phyloP scores from a whole-genome alignment of 2,329 filamentous ascomycete genomes.

The Pseudodiploospora longispora region DNA sequence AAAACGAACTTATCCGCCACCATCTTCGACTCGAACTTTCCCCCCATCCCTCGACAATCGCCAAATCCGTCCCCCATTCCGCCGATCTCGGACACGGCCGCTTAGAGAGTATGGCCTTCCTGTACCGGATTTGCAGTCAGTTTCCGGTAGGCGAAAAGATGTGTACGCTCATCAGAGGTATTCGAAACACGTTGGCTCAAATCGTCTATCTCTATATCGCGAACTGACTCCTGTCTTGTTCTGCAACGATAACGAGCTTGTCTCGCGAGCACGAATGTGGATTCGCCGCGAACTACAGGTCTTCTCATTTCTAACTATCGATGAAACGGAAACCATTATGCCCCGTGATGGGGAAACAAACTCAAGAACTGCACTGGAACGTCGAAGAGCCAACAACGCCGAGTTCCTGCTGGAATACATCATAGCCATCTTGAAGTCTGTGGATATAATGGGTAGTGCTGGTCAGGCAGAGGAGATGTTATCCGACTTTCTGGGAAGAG shows the following conservation, averaged over 20 bases:
- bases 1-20: constrained; percentile 4
- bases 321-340: constrained; percentile 15
- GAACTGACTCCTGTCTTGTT: constrained; percentile 65
- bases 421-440: constrained; percentile 70
- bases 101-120: neutral
- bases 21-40: neutral
- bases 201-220: constrained; percentile 65
- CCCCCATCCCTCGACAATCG: neutral
- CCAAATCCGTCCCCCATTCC: neutral
- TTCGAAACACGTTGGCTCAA: constrained; percentile 76
- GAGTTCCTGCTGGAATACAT: constrained; percentile 86
- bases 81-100: constrained; percentile 6
- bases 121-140: constrained; percentile 5
- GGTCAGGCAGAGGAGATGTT: constrained; percentile 76
- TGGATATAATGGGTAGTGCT: constrained; percentile 70
- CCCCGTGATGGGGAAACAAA: constrained; percentile 1
- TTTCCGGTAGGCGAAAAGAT: constrained; percentile 48
- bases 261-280: constrained; percentile 72
- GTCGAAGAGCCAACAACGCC: constrained; percentile 52
- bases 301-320: constrained; percentile 59
- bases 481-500: constrained; percentile 66
- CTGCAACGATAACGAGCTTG: constrained; percentile 53
- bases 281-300: constrained; percentile 77
- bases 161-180: constrained; percentile 68
- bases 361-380: constrained; percentile 11